Base-by-base conservation (phyloP, 2,329 filamentous ascomycete genomes). In the Alternaria sp. region DNA sequence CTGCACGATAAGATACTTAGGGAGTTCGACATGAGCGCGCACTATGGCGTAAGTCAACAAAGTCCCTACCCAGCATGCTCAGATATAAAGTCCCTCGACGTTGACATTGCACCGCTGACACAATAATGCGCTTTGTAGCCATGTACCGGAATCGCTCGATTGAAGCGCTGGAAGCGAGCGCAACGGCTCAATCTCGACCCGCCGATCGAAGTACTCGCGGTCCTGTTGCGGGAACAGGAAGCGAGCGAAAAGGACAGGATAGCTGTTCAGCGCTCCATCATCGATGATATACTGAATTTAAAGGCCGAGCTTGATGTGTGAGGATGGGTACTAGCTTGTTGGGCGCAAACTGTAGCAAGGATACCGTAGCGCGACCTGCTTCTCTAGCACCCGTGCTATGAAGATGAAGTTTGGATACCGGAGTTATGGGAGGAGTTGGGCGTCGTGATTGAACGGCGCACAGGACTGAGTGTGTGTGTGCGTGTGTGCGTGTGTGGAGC, bases 11-110 rank as follows among this genome's bases (percentile, higher is more conserved):
- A 94, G 82, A 87, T 98, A 26, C 78, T 98, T 70, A 84, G 94
- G 63, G 91, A 97, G 75, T 99, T 95, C 79, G 95, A 99, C 76
- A 90, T 96, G 66, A 95, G 89, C 72, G 91, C 86, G 60, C 91
- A 97, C 71, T 99, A 91, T 76, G 95, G 95, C 56, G 93, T 96
- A 86, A 81, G 91, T 66, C 24, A 40, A n/a, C 52, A 21, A n/a
- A 24, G 37, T 24, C 37, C 37, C 36, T 14, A 44, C 17, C 50
- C 21, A 52, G 34, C 33, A 52, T 17, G 4, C 14, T 26, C 3
- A 9, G 11, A 9, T n/a, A 31, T 31, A 37, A 87, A 4, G 31
- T 23, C 49, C 6, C 34, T n/a, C 28, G 10, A 44, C 33, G 23
- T 51, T 44, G 11, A 26, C 14, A 37, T 42, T n/a, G 8, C 23